phyloP scores from a whole-genome alignment of 306 rosid genomes.

The Cucurbita maxima region DNA sequence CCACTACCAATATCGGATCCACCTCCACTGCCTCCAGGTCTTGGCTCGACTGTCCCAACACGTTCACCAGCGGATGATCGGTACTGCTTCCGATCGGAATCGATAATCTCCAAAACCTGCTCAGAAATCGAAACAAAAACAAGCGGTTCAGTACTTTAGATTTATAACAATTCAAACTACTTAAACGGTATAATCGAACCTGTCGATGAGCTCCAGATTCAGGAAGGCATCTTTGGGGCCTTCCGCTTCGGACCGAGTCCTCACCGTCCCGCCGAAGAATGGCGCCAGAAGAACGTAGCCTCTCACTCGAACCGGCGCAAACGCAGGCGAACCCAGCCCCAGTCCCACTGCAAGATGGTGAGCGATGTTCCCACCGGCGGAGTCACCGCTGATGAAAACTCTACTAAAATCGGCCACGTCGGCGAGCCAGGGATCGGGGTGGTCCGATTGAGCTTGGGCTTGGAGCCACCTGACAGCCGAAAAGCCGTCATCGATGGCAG shows the following conservation, averaged over 20 bases:
- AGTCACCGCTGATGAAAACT: slow-evolving; percentile 66
- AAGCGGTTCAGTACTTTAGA: too few species aligned
- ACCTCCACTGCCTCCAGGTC: slow-evolving; percentile 32
- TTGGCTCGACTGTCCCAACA: slow-evolving; percentile 42
- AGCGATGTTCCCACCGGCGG: slow-evolving; percentile 72
- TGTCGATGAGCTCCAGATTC: slow-evolving; percentile 62
- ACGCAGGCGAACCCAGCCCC: slow-evolving; percentile 25
- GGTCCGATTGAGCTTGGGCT: slow-evolving; percentile 24
- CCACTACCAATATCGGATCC: slow-evolving; percentile 58
- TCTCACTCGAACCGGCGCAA: slow-evolving; percentile 39
- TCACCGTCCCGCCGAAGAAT: slow-evolving; percentile 54
- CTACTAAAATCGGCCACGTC: slow-evolving; percentile 46
- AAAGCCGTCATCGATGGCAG: slow-evolving; percentile 55
- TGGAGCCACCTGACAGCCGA: slow-evolving; percentile 60
- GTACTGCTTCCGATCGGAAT: slow-evolving; percentile 44
- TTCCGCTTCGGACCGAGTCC: slow-evolving; percentile 42
- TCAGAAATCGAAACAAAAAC: neutral
- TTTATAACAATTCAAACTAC: too few species aligned
- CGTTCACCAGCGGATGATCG: slow-evolving; percentile 71
- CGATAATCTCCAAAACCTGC: slow-evolving; percentile 77
- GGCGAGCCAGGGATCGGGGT: slow-evolving; percentile 48
- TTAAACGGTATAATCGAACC: slow-evolving; percentile 15
- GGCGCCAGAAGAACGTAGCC: slow-evolving; percentile 72
- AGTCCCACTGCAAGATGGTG: slow-evolving; percentile 50
- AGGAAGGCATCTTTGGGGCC: slow-evolving; percentile 73